Base-by-base conservation (phyloP, 805 yeast species). In the Saccharomycopsis malanga region DNA sequence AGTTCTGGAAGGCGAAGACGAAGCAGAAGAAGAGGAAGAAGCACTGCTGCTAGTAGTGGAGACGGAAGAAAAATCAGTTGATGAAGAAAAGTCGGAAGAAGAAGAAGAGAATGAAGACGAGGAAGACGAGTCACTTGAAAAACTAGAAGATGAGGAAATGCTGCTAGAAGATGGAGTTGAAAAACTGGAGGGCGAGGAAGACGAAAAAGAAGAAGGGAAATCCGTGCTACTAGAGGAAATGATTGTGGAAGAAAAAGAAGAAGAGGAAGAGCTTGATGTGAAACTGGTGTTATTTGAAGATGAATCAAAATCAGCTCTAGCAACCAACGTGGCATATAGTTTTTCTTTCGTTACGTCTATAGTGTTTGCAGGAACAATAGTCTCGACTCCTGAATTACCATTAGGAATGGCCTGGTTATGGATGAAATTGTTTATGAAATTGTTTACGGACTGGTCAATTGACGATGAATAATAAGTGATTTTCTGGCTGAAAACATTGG, bases 51-150 rank as follows among this genome's bases (percentile, higher is more conserved):
- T 17, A 30, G 41, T 22, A 23, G 35, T 17, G 35, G 42, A 34
- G 2, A 22, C 3, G 15, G 37, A 20, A 20, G 56, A 22, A 4
- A 48, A 34, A 9, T 55, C 30, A 10, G 50, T 27, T 2, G 56
- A 34, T 12, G 50, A 29, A 20, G 45, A 44, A 25, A 46, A 34
- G 1, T 50, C 35, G 22, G 48, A 9, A 4, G 48, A 35, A 17
- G 27, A 25, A 10, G 29, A 15, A 15, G 41, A 15, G 6, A 45
- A 25, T 2, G 24, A n/a, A 18, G 27, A 10, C 3, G 49, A 34
- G n/a, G 50, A 14, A 9, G 23, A 14, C 15, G 46, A 30, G n/a
- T 18, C 25, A 15, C 23, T 9, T 7, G 35, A 4, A 10, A 34
- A 25, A 15, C 25, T 15, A 9, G 54, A 36, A 14, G 30, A 9